Evolutionary conservation across 129 eudicot species (phyloP).

Genomic region (Silybum marianum): DNA sequence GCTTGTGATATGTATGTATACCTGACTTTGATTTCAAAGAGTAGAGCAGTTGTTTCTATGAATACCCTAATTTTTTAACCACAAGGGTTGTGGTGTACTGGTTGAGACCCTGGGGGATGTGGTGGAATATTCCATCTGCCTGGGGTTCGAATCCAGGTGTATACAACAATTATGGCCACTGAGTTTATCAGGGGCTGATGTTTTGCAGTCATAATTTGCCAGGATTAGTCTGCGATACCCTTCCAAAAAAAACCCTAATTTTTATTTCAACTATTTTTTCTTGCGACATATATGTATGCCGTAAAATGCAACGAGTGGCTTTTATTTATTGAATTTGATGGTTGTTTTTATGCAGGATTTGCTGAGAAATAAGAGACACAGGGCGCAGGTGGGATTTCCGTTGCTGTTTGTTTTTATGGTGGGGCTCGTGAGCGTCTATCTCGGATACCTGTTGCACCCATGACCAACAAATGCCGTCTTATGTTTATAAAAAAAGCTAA

Average conservation of each 20-base stretch:
- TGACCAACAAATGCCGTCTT: constrained; percentile 26
- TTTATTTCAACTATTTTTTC: too few species aligned
- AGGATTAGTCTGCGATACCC: too few species aligned
- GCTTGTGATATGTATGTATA: background rate
- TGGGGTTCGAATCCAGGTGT: too few species aligned
- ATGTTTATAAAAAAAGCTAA: constrained; percentile 24
- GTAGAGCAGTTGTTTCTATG: background rate
- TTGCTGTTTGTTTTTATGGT: constrained; percentile 71
- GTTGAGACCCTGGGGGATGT: too few species aligned
- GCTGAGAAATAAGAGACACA: constrained; percentile 53
- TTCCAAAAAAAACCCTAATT: too few species aligned
- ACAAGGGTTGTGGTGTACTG: too few species aligned
- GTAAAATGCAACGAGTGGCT: too few species aligned
- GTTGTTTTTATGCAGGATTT: constrained; percentile 38
- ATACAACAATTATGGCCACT: too few species aligned
- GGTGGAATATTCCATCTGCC: too few species aligned
- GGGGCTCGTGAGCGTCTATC: constrained; percentile 53
- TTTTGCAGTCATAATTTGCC: too few species aligned
- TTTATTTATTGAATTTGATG: background rate
- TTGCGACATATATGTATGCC: background rate
- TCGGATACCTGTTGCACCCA: constrained; percentile 55
- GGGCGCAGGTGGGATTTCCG: constrained; percentile 66
- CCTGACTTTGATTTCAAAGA: background rate
- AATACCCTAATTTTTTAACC: too few species aligned
- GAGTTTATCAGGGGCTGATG: too few species aligned